Base-by-base conservation (phyloP, 2,329 filamentous ascomycete genomes). In the Fusarium heterosporum region DNA sequence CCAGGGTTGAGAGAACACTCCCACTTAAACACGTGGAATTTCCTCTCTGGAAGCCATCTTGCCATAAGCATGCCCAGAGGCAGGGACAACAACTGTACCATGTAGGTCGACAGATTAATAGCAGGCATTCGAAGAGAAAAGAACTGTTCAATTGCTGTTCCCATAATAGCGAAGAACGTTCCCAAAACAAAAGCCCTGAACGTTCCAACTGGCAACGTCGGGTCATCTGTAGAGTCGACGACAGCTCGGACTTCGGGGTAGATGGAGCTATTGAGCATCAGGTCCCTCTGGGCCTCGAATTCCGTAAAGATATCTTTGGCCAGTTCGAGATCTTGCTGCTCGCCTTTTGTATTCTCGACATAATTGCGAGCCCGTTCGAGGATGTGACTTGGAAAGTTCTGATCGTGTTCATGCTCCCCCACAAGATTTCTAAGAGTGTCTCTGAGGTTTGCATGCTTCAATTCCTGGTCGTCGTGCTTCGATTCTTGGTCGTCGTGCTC, bases 231-330 rank as follows among this genome's bases (percentile, higher is more conserved):
- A 13, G 80, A 77, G 22, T 80, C 75, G 6, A 84, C 81, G 3
- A 82, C 79, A 28, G 81, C 79, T 38, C 81, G 78, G n/a, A 82
- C 81, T 68, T 81, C 78, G 43, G 79, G 70, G 61, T 80, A 79
- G 7, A 79, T 72, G 28, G 76, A 79, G 59, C 77, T 76, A 54
- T 78, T 76, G 8, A 73, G 70, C 34, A 76, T 71, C 7, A 79
- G 61, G 3, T 74, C 64, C 30, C 49, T 61, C 12, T 74, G 66
- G 6, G 43, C 54, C 6, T 64, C 41, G 17, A 73, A 75, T 1
- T 71, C 66, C 2, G 64, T 40, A n/a, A 72, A 42, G 12, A 74
- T 68, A 6, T 34, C 32, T 5, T 49, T 52, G 3, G 63, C 73
- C 1, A 58, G 32, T 11, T 73, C 71, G 0, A 54, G 9, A 7